Base-by-base conservation (phyloP, 805 yeast genomes). In the Scheffersomyces stipitis region DNA sequence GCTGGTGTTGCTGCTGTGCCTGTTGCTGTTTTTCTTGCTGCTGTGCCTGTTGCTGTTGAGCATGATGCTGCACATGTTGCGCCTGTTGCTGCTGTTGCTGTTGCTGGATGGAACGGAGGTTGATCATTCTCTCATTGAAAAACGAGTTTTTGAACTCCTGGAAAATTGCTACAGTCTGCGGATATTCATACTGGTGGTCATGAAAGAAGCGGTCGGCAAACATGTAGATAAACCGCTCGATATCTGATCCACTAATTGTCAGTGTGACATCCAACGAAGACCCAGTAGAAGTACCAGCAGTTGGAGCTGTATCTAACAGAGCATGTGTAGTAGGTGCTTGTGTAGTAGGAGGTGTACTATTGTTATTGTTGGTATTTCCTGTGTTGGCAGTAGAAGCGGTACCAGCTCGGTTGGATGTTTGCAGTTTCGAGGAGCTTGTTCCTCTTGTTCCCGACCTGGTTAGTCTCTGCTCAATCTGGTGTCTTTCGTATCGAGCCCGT, bases 121-220 rank as follows among this genome's bases (percentile, higher is more conserved):
- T 62, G n/a, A 63, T 58, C 26, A 68, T 62, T 38, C 73, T 42
- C 48, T 69, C 75, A 36, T 66, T 66, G 35, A 58, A 54, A 38
- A 69, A 69, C 15, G 73, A 58, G 31, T 49, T 55, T 46, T 69
- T 69, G 49, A 69, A 68, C 39, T 69, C 71, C 41, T 66, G 73
- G 48, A 67, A 69, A 9, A 64, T 51, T 47, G 67, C 66, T 29
- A 63, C 48, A 12, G 73, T 66, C 42, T 68, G 71, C 3, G 75
- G 75, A 37, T 65, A 69, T 31, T 66, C 71, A 40, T 55, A 63
- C 37, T 58, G 66, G 46, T 64, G 60, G 29, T 64, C 66, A 39
- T 52, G 60, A 54, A 69, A 69, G 39, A 67, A 69, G 30, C 60
- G 47, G 48, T 66, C 73, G 4, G 71, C 75, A 47, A 64, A 64